Evolutionary conservation across 257 asterid species (phyloP).

Genomic region (Nicotiana sylvestris): DNA sequence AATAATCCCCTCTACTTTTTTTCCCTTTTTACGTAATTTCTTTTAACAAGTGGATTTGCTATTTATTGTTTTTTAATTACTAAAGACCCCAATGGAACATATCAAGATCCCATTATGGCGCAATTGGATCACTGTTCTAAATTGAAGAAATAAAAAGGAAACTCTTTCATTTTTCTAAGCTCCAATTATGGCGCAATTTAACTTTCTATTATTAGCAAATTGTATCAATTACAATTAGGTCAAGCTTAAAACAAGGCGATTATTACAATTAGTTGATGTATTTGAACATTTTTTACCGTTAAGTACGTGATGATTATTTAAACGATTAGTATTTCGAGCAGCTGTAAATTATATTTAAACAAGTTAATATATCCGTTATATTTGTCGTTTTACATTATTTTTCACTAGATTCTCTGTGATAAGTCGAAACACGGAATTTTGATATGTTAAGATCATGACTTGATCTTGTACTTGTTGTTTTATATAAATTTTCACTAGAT

Average conservation of each 20-base stretch:
- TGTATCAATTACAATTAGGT: not conserved
- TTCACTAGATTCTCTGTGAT: not conserved
- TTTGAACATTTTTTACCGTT: not conserved
- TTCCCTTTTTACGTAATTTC: not conserved
- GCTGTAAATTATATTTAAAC: not conserved
- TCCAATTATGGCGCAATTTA: not conserved
- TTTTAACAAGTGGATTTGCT: not conserved
- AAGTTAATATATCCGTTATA: not conserved
- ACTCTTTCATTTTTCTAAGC: not conserved
- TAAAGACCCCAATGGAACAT: not conserved
- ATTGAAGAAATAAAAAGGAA: not conserved
- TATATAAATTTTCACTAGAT: not conserved
- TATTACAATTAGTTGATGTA: not conserved
- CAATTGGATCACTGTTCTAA: too few relatives aligned
- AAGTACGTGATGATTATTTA: not conserved
- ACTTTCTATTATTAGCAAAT: not conserved
- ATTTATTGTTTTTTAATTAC: not conserved
- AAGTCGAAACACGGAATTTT: too few relatives aligned
- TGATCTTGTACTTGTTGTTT: not conserved
- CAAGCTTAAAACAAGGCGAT: too few relatives aligned
- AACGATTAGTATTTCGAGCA: not conserved
- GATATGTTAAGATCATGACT: not conserved
- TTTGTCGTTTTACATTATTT: not conserved
- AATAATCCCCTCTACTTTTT: constrained; percentile 1
- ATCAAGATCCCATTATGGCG: not conserved